Conservation (phyloP, 352 stramenopile genomes). For the Elongisporangium undulatum region DNA sequence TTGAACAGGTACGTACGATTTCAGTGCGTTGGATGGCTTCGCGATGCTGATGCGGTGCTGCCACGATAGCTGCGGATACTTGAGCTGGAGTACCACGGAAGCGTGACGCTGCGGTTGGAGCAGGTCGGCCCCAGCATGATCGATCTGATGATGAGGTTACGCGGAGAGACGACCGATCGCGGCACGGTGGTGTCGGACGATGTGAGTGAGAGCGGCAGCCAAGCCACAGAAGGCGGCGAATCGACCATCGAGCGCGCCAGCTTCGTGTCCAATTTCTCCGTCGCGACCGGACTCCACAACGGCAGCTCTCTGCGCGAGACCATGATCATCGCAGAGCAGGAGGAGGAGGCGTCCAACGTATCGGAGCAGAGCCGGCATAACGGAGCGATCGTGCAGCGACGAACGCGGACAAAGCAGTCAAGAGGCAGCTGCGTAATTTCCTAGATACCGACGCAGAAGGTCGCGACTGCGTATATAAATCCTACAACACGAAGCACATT, state of each 20-base stretch:
- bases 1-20: constrained; percentile 44
- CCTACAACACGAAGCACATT: not conserved
- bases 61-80: constrained; percentile 33
- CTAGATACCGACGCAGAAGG: constrained; percentile 1
- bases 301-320: constrained; percentile 54
- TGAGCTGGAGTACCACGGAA: constrained; percentile 51
- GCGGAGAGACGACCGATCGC: constrained; percentile 22
- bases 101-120: constrained; percentile 53
- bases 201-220: constrained; percentile 36
- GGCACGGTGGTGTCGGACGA: constrained; percentile 15
- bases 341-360: constrained; percentile 28
- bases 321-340: constrained; percentile 61
- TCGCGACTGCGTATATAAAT: not conserved
- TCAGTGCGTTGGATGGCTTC: not conserved
- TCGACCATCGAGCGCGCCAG: constrained; percentile 50
- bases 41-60: constrained; percentile 2
- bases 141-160: constrained; percentile 64
- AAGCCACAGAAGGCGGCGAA: constrained; percentile 32
- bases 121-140: constrained; percentile 73
- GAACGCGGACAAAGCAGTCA: constrained; percentile 1
- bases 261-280: constrained; percentile 58
- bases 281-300: constrained; percentile 40
- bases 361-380: not conserved
- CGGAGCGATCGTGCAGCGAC: not conserved
- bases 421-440: constrained; percentile 18